Evolutionary conservation across 441 rosid genomes (phyloP).

Genomic region (Macaranga tanarius): DNA sequence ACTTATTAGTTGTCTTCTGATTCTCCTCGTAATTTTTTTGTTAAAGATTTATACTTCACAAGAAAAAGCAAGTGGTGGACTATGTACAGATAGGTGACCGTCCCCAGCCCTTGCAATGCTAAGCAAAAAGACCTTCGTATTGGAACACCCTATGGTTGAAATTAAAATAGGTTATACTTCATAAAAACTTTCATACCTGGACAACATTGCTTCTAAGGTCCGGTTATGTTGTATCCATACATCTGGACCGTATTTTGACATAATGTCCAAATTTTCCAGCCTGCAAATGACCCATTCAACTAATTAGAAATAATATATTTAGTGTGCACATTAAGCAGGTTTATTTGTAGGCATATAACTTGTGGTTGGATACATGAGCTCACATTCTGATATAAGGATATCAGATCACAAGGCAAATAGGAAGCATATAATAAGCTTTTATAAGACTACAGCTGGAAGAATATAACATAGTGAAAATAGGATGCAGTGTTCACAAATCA

Average conservation of each 20-base stretch:
- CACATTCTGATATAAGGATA: not conserved
- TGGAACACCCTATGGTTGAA: not conserved
- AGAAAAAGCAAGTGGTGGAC: not conserved
- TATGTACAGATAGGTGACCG: not conserved
- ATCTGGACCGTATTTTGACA: conserved; percentile 84
- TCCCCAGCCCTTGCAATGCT: not conserved
- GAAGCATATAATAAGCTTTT: not conserved
- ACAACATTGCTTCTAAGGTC: conserved; percentile 57
- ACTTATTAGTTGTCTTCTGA: not conserved
- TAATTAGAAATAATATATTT: conserved; percentile 9
- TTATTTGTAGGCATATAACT: not conserved
- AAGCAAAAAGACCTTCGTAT: too few relatives aligned
- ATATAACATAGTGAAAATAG: not conserved
- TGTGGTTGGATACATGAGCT: not conserved
- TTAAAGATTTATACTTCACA: not conserved
- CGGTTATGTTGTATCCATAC: conserved; percentile 78
- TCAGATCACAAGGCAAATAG: not conserved
- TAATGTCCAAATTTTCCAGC: conserved; percentile 90
- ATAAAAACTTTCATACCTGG: conserved; percentile 47
- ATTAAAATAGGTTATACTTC: not conserved
- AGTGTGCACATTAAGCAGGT: not conserved
- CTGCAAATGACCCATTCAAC: conserved; percentile 36
- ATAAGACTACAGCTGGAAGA: not conserved
- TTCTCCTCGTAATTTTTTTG: not conserved
- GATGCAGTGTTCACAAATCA: not conserved